These are phyloP conservation scores for Pseudoperonospora humuli DNA, from an alignment of 352 stramenopile species.

Conservation along the genomic window DNA sequence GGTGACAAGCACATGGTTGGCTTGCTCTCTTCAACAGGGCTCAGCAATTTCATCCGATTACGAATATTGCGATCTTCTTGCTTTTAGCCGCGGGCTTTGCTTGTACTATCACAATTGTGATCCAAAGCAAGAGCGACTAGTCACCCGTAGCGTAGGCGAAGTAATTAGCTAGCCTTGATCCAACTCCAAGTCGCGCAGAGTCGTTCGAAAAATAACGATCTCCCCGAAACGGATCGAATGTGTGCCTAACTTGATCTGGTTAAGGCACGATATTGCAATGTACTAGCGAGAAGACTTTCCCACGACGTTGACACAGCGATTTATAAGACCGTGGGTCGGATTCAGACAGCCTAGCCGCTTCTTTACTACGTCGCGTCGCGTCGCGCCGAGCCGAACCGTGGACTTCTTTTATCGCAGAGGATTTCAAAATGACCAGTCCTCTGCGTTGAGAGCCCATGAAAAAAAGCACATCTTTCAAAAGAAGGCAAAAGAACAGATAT, in stretches of 20 bases:
- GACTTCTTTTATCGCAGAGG: constrained; percentile 18
- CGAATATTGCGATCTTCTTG: neutral
- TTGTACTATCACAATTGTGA: no score
- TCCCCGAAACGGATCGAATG: constrained; percentile 3
- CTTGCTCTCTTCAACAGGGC: constrained; percentile 40
- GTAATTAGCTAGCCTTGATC: constrained; percentile 8
- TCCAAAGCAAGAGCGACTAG: constrained; percentile 10
- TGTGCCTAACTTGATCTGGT: constrained; percentile 1
- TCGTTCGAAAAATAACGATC: constrained; percentile 11
- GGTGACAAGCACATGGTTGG: constrained; percentile 54
- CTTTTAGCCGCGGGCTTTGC: no score
- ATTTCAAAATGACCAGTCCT: constrained; percentile 27
- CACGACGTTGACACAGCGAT: no score
- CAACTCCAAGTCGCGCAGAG: constrained; percentile 13
- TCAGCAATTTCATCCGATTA: constrained; percentile 19
- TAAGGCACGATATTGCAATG: constrained; percentile 1
- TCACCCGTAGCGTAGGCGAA: constrained; percentile 4
- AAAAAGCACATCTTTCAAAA: constrained; percentile 28
- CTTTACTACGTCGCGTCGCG: neutral
- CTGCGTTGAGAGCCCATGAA: neutral
- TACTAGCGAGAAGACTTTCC: constrained; percentile 6
- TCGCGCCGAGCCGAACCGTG: constrained; percentile 4
- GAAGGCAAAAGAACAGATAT: constrained; percentile 26
- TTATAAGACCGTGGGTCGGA: neutral
- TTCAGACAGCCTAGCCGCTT: neutral